Evolutionary conservation across 352 stramenopile genomes (phyloP).

Genomic region (Pythium biforme): DNA sequence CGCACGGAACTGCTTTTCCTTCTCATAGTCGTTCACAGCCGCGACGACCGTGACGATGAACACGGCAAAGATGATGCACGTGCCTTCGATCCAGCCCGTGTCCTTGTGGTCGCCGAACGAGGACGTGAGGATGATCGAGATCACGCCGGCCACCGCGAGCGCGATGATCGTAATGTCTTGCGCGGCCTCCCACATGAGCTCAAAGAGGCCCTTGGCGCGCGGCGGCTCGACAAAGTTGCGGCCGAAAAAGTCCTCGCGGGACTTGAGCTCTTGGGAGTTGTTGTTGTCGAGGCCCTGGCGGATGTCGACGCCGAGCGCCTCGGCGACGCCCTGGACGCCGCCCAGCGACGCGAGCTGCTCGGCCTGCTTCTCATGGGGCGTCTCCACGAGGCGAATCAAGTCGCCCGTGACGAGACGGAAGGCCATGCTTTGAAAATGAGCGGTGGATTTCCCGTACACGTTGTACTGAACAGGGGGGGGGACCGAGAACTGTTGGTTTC

Average conservation of each 20-base stretch:
- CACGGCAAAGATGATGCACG: slow-evolving; percentile 90
- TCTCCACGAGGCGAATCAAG: slow-evolving; percentile 71
- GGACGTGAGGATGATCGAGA: slow-evolving; percentile 53
- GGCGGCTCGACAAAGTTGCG: slow-evolving; percentile 66
- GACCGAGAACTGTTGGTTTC: neutral
- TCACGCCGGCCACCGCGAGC: slow-evolving; percentile 48
- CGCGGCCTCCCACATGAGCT: slow-evolving; percentile 89
- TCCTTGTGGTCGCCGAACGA: slow-evolving; percentile 61
- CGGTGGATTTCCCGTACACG: neutral
- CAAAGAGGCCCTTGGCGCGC: slow-evolving; percentile 46
- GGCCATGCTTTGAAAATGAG: neutral
- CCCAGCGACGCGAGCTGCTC: slow-evolving; percentile 52
- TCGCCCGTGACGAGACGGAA: slow-evolving; percentile 28
- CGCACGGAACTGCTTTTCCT: slow-evolving; percentile 88
- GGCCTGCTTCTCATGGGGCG: slow-evolving; percentile 52
- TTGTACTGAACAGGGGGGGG: neutral
- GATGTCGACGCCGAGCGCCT: slow-evolving; percentile 46
- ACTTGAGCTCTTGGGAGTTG: slow-evolving; percentile 42
- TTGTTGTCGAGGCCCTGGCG: slow-evolving; percentile 52
- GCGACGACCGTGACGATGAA: slow-evolving; percentile 90
- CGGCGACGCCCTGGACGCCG: slow-evolving; percentile 54
- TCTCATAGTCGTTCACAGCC: slow-evolving; percentile 91
- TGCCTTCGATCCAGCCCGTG: slow-evolving; percentile 88
- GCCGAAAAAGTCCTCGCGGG: slow-evolving; percentile 55
- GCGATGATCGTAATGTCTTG: slow-evolving; percentile 81